Evolutionary conservation across 768 basidiomycete species (phyloP).

Genomic region (Crassisporium funariophilum): DNA sequence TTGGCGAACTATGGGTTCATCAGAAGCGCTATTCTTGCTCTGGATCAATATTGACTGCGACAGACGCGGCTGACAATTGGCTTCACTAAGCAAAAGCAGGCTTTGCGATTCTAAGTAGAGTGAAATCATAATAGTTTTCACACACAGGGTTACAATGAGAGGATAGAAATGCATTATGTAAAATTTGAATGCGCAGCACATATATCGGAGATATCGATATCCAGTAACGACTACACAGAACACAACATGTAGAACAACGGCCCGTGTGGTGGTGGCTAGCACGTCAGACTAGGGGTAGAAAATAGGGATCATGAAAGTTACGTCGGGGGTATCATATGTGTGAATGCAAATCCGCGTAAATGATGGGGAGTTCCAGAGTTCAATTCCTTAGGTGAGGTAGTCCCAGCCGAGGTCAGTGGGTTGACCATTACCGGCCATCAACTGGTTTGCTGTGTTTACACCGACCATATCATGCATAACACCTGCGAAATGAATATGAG

Average conservation of each 20-base stretch:
- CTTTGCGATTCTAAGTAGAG: no score
- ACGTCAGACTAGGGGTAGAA: constrained; percentile 10
- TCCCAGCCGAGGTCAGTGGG: constrained; percentile 54
- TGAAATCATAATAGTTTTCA: no score
- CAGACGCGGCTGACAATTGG: no score
- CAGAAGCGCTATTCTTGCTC: no score
- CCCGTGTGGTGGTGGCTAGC: constrained; percentile 21
- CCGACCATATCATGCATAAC: constrained; percentile 55
- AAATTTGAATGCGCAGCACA: constrained; percentile 23
- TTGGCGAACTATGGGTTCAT: no score
- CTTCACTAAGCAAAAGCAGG: no score
- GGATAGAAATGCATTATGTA: no score
- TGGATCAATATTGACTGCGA: no score
- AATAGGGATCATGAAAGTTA: constrained; percentile 19
- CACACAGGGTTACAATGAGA: no score
- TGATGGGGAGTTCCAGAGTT: neutral
- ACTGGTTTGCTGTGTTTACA: constrained; percentile 56
- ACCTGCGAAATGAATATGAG: constrained; percentile 36
- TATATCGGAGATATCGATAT: constrained; percentile 20
- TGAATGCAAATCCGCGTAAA: constrained; percentile 11
- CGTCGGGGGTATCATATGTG: constrained; percentile 26
- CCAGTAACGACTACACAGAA: constrained; percentile 24
- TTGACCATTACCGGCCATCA: constrained; percentile 46
- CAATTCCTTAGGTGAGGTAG: constrained; percentile 43
- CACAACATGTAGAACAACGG: constrained; percentile 10